Base-by-base conservation (phyloP, 345 rosid genomes). In the Luvunga scandens region DNA sequence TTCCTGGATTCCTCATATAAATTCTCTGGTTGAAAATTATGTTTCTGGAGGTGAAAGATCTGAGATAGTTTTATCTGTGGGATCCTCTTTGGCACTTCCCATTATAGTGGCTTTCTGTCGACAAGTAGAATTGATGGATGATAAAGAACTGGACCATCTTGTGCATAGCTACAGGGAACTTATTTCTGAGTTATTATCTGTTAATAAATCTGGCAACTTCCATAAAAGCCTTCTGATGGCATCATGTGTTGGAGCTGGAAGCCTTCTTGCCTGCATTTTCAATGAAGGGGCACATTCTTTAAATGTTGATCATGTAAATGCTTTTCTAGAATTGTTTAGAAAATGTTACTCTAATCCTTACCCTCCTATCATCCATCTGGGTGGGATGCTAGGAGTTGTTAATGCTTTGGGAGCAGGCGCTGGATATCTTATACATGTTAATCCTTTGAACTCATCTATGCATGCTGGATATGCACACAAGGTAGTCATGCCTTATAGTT, bases 351-450 rank as follows among this genome's bases (percentile, higher is more conserved):
- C 92, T 72, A 84, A 79, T 76, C 84, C 92, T 81, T 76, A 80
- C 79, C 93, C 93, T 79, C 79, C 92, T 10, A 80, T 87, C 71
- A 77, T 87, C 78, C 91, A 90, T 76, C 80, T 93, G 79, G 94
- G 97, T 76, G 99, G 92, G 65, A 93, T 95, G 97, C 89, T 95
- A 77, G 99, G 98, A 78, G 84, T 95, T 70, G 89, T 92, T 80
- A 95, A 92, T 82, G 87, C 91, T 70, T 83, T 92, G 78, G 98
- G 97, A 81, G 98, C 95, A 53, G 87, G 91, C 79, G 92, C 94
- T 68, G 99, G 98, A 69, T 82, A 83, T 90, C 83, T 87, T 84
- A 81, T 89, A 77, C 81, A 75, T 81, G 69, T 73, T 68, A 86
- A 82, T 84, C 84, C 87, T 45, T 77, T 75, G 72, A 88, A 85